These are phyloP conservation scores for Ophiocordyceps camponoti-floridani DNA, from an alignment of 2,329 filamentous ascomycete genomes.

Conservation along the genomic window DNA sequence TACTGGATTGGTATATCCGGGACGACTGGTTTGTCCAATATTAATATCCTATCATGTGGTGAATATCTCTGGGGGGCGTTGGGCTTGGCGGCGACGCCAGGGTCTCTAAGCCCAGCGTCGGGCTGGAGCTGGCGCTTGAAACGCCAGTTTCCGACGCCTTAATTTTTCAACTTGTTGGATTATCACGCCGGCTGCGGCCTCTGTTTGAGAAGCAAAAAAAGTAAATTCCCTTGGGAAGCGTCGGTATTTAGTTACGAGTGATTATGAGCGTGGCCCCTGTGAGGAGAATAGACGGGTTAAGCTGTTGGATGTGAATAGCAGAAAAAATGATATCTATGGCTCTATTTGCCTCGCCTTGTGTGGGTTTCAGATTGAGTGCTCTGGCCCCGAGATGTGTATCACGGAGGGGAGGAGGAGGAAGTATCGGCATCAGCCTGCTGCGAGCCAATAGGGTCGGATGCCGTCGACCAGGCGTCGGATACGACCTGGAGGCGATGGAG, in stretches of 20 bases:
- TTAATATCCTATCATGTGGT: background rate
- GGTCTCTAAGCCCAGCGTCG: background rate
- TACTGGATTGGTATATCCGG: slow-evolving; percentile 1
- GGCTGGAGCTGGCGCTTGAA: background rate
- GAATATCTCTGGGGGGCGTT: background rate
- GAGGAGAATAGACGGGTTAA: too few relatives aligned
- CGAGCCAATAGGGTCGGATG: background rate
- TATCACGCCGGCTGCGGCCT: background rate
- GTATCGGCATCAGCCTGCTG: background rate
- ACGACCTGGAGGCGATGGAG: slow-evolving; percentile 9
- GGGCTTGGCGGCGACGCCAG: background rate
- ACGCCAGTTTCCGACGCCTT: background rate
- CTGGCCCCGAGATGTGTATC: too few relatives aligned
- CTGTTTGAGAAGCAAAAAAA: background rate
- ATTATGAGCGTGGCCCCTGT: too few relatives aligned
- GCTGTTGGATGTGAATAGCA: too few relatives aligned
- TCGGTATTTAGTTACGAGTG: background rate
- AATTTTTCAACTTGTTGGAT: background rate
- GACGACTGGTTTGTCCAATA: background rate
- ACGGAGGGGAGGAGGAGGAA: too few relatives aligned
- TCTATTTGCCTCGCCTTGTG: too few relatives aligned
- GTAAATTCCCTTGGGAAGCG: background rate
- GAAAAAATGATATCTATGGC: too few relatives aligned
- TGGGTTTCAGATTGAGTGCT: background rate
- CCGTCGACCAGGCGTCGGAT: background rate